These are phyloP conservation scores for Aureobasidium sp. DNA, from an alignment of 2,329 filamentous ascomycete species.

Conservation along the genomic window DNA sequence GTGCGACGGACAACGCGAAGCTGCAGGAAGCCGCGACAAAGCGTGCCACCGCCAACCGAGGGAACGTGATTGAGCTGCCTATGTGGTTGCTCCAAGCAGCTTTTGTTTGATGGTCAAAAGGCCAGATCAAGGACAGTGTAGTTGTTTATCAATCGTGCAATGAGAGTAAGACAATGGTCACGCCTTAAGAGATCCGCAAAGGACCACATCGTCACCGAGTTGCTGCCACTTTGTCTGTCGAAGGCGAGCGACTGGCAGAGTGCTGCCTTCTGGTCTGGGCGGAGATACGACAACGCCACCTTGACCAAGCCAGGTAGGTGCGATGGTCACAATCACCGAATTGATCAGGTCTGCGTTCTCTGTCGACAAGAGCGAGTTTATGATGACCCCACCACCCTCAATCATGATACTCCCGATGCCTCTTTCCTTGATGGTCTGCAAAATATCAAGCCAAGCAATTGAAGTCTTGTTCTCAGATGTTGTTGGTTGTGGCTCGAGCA, in stretches of 20 bases:
- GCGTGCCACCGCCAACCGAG: too few species aligned
- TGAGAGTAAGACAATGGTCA: not conserved
- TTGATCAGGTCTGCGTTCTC: conserved; percentile 55
- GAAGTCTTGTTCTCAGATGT: not conserved
- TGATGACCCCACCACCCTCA: conserved; percentile 74
- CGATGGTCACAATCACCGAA: conserved; percentile 78
- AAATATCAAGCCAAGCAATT: conserved; percentile 51
- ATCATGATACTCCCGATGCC: conserved; percentile 77
- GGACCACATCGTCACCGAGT: conserved; percentile 72
- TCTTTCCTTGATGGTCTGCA: conserved; percentile 48
- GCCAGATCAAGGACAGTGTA: not conserved
- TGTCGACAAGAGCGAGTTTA: conserved; percentile 65
- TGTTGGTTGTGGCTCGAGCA: conserved; percentile 10
- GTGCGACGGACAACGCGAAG: not conserved
- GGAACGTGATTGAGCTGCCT: not conserved
- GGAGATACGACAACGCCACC: conserved; percentile 75
- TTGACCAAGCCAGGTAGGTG: conserved; percentile 79
- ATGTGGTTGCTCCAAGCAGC: too few species aligned
- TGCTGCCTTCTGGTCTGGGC: conserved; percentile 41
- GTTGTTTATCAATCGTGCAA: not conserved
- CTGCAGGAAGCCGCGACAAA: not conserved
- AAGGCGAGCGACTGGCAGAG: conserved; percentile 54
- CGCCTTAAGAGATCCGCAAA: conserved; percentile 55
- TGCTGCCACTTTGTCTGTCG: conserved; percentile 63
- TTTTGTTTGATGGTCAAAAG: not conserved